A percentile compares a stretch with the other conserved stretches of the same genome.
These are phyloP conservation scores for Lavandula angustifolia DNA, from an alignment of 257 asterid species.

Conservation along the genomic window DNA sequence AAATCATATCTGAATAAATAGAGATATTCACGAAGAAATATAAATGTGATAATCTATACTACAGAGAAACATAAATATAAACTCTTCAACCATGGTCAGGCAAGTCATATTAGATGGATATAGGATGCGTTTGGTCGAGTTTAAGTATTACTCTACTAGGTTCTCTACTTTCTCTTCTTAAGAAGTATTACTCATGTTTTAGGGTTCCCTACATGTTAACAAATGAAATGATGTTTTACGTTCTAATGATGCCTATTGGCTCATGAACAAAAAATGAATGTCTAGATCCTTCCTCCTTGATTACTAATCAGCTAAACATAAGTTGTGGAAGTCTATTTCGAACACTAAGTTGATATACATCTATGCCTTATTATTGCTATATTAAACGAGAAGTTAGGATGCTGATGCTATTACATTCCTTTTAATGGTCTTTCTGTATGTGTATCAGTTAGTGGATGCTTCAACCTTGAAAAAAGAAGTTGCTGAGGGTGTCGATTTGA, in stretches of 20 bases:
- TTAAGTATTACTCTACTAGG: neutral
- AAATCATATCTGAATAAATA: too few relatives aligned
- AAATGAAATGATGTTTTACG: neutral
- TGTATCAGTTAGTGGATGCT: constrained; percentile 84
- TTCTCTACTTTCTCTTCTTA: neutral
- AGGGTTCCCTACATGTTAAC: neutral
- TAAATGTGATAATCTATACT: too few relatives aligned
- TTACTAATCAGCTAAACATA: neutral
- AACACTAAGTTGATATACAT: neutral
- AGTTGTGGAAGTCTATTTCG: too few relatives aligned
- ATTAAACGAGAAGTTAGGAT: neutral
- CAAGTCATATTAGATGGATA: neutral
- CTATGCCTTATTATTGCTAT: neutral
- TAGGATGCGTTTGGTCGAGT: constrained; percentile 1
- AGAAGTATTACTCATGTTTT: neutral
- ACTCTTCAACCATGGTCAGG: neutral
- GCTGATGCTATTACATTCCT: neutral
- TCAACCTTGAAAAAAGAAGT: constrained; percentile 93
- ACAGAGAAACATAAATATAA: too few relatives aligned
- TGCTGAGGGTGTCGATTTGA: constrained; percentile 96
- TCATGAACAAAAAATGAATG: neutral
- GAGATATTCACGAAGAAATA: too few relatives aligned
- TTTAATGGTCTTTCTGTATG: constrained; percentile 21
- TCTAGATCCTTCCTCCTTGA: constrained; percentile 8
- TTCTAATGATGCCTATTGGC: neutral